These are phyloP conservation scores for Raphanus hybrid DNA, from an alignment of 441 rosid species.

Conservation along the genomic window DNA sequence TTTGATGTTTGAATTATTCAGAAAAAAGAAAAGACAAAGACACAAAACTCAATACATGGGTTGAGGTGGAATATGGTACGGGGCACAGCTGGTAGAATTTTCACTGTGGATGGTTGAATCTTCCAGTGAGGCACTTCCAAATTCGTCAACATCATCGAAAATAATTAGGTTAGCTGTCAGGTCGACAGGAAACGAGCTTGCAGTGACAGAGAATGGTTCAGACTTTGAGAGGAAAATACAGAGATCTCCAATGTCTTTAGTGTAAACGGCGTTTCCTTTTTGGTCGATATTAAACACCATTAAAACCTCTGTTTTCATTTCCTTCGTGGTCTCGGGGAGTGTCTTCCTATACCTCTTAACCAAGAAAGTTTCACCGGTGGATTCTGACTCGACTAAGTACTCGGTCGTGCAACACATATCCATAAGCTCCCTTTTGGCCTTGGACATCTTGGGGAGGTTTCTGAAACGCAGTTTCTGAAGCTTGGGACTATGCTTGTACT, in stretches of 20 bases:
- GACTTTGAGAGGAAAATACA: not conserved
- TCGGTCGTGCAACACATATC: not conserved
- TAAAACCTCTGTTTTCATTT: not conserved
- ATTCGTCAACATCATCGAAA: not conserved
- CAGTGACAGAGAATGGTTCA: not conserved
- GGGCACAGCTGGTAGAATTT: not conserved
- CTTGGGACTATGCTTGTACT: not conserved
- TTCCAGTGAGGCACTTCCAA: not conserved
- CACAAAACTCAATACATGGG: not conserved
- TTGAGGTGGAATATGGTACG: not conserved
- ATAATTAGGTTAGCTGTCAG: not conserved
- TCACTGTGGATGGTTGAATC: not conserved
- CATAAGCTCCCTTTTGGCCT: not conserved
- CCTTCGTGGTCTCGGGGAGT: not conserved
- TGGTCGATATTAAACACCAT: not conserved
- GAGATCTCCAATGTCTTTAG: not conserved
- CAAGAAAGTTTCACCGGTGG: constrained; percentile 13
- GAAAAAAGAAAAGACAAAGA: not conserved
- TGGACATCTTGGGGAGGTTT: not conserved
- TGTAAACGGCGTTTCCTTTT: not conserved
- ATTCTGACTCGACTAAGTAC: not conserved
- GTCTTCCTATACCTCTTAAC: not conserved
- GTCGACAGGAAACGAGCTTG: not conserved
- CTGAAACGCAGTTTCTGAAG: not conserved
- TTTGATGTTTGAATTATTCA: not conserved